Conservation (phyloP, 495 filamentous ascomycete species). For the Talaromyces proteolyticus region DNA sequence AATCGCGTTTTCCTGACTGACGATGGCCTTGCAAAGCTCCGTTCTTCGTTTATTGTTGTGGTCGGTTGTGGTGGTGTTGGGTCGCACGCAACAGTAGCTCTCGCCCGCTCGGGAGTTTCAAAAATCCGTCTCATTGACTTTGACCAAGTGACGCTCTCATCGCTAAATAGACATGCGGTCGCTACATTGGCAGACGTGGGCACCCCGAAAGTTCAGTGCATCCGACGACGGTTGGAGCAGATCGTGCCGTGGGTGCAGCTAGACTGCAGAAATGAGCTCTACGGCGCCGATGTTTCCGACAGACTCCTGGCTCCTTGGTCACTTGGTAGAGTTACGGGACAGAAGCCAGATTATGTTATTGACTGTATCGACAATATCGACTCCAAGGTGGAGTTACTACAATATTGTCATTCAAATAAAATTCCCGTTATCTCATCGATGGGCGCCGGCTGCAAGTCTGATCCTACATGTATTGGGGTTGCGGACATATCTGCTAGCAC, state of each 20-base stretch:
- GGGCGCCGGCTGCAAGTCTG: slow-evolving; percentile 96
- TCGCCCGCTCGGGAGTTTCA: slow-evolving; percentile 83
- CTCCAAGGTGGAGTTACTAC: slow-evolving; percentile 86
- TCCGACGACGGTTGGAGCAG: slow-evolving; percentile 71
- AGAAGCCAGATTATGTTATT: slow-evolving; percentile 76
- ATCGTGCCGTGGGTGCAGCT: slow-evolving; percentile 89
- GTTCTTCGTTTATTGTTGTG: slow-evolving; percentile 75
- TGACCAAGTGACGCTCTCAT: slow-evolving; percentile 92
- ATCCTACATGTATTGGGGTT: slow-evolving; percentile 86
- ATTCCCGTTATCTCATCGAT: slow-evolving; percentile 88
- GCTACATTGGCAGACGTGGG: slow-evolving; percentile 93
- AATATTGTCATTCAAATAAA: slow-evolving; percentile 73
- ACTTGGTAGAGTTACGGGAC: slow-evolving; percentile 44
- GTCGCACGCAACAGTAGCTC: slow-evolving; percentile 79
- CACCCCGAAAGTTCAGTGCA: slow-evolving; percentile 84
- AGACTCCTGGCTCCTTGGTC: slow-evolving; percentile 57
- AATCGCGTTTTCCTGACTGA: slow-evolving; percentile 89
- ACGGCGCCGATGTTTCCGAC: slow-evolving; percentile 58
- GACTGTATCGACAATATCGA: slow-evolving; percentile 99
- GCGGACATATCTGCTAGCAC: slow-evolving; percentile 86
- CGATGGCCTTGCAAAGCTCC: slow-evolving; percentile 71
- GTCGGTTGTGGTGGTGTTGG: slow-evolving; percentile 95
- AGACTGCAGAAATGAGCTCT: slow-evolving; percentile 83
- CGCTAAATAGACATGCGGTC: slow-evolving; percentile 89
- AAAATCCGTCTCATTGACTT: slow-evolving; percentile 92